Percentiles rank a stretch among this genome's conserved stretches.
Conservation (phyloP, 257 asterid species). For the Solanum peruvianum region DNA sequence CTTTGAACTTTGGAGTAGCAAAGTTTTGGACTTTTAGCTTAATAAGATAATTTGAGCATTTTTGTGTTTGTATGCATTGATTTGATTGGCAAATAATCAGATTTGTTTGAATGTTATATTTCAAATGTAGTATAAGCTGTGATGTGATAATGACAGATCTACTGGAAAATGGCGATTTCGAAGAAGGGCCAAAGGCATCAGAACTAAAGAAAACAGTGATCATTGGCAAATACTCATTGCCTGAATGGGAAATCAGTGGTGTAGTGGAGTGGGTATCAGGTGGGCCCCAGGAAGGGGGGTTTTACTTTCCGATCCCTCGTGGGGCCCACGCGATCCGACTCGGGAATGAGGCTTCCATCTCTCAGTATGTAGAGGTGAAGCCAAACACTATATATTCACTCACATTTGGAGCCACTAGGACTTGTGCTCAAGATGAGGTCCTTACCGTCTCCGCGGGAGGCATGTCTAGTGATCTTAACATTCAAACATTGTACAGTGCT, state of each 20-base stretch:
- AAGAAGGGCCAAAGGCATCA: conserved; percentile 42
- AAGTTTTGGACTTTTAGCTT: neutral
- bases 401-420: conserved; percentile 67
- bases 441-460: conserved; percentile 45
- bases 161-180: conserved; percentile 60
- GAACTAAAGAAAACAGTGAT: conserved; percentile 45
- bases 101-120: neutral
- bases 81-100: neutral
- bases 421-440: conserved; percentile 74
- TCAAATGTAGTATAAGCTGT: neutral
- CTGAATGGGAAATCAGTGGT: conserved; percentile 64
- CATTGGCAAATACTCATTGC: conserved; percentile 53
- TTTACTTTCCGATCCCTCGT: conserved; percentile 50
- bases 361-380: conserved; percentile 40
- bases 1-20: neutral
- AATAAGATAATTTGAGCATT: neutral
- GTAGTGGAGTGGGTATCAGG: conserved; percentile 57
- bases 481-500: conserved; percentile 59
- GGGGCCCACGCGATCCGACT: conserved; percentile 67
- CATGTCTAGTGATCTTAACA: conserved; percentile 41
- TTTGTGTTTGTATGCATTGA: neutral
- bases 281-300: conserved; percentile 75
- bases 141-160: conserved; percentile 17
- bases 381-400: conserved; percentile 24
- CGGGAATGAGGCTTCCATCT: conserved; percentile 60